Evolutionary conservation across 441 rosid species (phyloP), one percentile per base, ranked within the genome.

Genomic region (Bruguiera hainesii): DNA sequence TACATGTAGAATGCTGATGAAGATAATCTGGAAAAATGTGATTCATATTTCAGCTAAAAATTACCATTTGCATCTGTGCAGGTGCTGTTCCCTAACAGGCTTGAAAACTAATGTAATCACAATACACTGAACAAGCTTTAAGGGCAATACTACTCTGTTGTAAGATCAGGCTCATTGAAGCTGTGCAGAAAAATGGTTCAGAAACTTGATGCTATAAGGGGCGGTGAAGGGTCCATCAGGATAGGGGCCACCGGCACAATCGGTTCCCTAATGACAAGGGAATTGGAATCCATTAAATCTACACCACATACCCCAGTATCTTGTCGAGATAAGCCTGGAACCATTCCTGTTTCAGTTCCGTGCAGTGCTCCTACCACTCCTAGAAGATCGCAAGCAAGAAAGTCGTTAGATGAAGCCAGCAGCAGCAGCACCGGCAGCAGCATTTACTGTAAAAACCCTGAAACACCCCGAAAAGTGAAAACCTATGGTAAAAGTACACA

Each of bases 171-270:
- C 61, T 48, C 10, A 30, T 48, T 67, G 55, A 37, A 61, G 55
- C 6, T 48, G 23, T 28, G 37, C 29, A 64, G 30, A 73, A 76
- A 81, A 68, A 90, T 89, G 98, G 89, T 76, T 76, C 93, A 82
- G 80, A 83, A 82, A 66, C 86, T 86, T 57, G 97, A 89, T 84
- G 77, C 85, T 69, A 80, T 86, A 78, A 87, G 69, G 79, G 87
- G 87, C 28, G 93, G 91, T 70, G 91, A 93, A 75, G 97, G 96
- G 71, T 85, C 96, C 26, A 77, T 93, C 74, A 86, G 76, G 76
- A 80, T 93, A 20, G 98, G 98, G 61, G 76, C 97, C 2, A 90
- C 89, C 4, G 98, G 98, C 66, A 90, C 91, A 31, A 83, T 93
- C 28, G 73, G 91, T 67, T 71, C 93, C 69, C 78, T 93, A 65